Percentiles rank a stretch among this genome's conserved stretches.
These are phyloP conservation scores for Tulasnella sp. DNA, from an alignment of 768 basidiomycete species.

Conservation along the genomic window DNA sequence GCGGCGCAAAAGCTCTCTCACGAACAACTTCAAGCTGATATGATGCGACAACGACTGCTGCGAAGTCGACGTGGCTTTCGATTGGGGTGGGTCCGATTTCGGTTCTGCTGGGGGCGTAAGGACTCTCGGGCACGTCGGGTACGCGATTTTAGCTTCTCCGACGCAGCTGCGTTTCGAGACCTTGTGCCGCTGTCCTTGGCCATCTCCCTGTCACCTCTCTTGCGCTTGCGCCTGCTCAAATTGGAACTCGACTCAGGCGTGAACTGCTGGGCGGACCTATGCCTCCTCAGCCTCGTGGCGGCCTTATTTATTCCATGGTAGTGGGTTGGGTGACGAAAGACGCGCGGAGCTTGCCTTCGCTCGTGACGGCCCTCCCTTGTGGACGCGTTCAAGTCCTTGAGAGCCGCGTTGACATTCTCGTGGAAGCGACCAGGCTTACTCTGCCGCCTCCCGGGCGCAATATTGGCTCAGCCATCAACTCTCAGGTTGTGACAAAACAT, in stretches of 20 bases:
- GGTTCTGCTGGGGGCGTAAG: background rate
- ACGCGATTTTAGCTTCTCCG: background rate
- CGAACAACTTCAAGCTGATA: conserved; percentile 34
- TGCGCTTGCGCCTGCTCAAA: background rate
- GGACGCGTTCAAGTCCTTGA: no score
- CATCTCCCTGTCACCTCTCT: background rate
- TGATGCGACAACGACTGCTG: background rate
- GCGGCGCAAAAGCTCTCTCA: conserved; percentile 79
- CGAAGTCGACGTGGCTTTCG: background rate
- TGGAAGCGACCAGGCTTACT: no score
- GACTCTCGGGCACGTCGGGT: background rate
- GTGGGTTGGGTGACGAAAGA: background rate
- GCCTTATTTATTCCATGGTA: background rate
- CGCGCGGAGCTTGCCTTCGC: conserved; percentile 1
- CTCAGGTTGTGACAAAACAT: no score
- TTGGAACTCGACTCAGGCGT: background rate
- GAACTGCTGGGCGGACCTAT: background rate
- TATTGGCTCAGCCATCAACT: no score
- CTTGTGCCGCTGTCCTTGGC: background rate
- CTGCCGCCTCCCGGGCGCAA: no score
- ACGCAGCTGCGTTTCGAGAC: background rate
- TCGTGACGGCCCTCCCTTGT: no score
- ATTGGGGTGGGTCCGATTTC: background rate
- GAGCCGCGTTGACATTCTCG: no score
- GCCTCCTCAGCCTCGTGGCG: background rate